Base-by-base conservation (phyloP, 352 stramenopile genomes). In the Pythium diclinum region DNA sequence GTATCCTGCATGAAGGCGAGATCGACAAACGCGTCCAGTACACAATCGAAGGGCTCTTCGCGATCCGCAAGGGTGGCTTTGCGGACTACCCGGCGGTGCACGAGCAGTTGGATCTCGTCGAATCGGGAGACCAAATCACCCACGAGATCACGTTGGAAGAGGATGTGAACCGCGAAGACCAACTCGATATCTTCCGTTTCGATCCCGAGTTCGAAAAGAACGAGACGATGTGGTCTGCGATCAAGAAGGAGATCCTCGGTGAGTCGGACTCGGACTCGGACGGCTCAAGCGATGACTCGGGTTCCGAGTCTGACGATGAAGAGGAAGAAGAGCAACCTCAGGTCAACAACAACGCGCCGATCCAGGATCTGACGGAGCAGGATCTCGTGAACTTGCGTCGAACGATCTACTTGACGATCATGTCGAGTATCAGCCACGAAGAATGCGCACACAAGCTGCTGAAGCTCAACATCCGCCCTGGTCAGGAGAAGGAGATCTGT, bases 351-450 rank as follows among this genome's bases (percentile, higher is more conserved):
- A 62, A 61, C n/a, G 56, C 46, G 34, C 62, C 64, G 28, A 98
- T 99, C 58, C 88, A 99, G 65, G 98, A 99, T 75, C 87, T 99
- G 58, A 98, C 96, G 6, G 98, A 99, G 73, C 91, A 98, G 52
- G 97, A 98, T 69, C 82, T 99, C 21, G 95, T 99, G 58, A 98
- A 99, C 74, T 74, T 99, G 54, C 92, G 97, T 9, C 87, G 97
- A 38, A 99, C 96, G 25, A 99, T 99, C 65, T 99, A 99, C 74
- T 73, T 99, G 58, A 99, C 97, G 10, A 99, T 99, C 75, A 99
- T 99, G 97, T 99, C 94, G 25, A 98, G 91, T 72, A 96, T 99
- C 19, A 97, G 92, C 5, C 98, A 99, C 77, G 98, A 99, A 80
- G 98, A 99, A 74, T 99, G 95, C 62, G 93, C 94, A 10, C 98